These are phyloP conservation scores for Epichloe aotearoae DNA, from an alignment of 2,329 filamentous ascomycete species.

Conservation along the genomic window DNA sequence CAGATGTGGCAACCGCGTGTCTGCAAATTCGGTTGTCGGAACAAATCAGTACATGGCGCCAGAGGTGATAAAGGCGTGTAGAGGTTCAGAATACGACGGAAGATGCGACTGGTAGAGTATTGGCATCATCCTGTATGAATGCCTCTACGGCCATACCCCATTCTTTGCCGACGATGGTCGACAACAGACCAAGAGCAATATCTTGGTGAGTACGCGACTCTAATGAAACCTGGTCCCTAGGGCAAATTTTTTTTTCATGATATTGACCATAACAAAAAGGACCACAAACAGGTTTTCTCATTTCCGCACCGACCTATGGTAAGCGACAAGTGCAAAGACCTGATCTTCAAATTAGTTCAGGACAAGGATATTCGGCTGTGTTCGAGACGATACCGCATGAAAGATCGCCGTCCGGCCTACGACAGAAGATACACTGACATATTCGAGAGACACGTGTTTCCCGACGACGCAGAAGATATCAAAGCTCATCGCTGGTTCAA, in stretches of 20 bases:
- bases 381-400: conserved; percentile 57
- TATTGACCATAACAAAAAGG: conserved; percentile 25
- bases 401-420: conserved; percentile 33
- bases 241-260: neutral
- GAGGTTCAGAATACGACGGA: conserved; percentile 55
- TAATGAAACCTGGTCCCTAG: too few species aligned
- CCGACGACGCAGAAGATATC: conserved; percentile 78
- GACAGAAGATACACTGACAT: conserved; percentile 11
- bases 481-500: conserved; percentile 80
- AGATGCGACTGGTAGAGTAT: conserved; percentile 97
- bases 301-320: conserved; percentile 58
- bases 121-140: conserved; percentile 89
- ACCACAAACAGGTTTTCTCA: conserved; percentile 54
- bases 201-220: conserved; percentile 43
- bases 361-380: conserved; percentile 67
- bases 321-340: conserved; percentile 58
- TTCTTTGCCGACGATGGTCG: conserved; percentile 70
- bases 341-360: conserved; percentile 59
- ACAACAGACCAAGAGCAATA: conserved; percentile 74
- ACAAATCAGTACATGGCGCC: conserved; percentile 98
- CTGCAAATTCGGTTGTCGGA: conserved; percentile 78
- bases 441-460: conserved; percentile 53
- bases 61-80: conserved; percentile 58
- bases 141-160: conserved; percentile 81
- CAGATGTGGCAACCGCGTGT: conserved; percentile 50